Percentiles rank a stretch among this genome's conserved stretches.
Conservation (phyloP, 2,329 filamentous ascomycete genomes). For the Alternaria gansuensis region DNA sequence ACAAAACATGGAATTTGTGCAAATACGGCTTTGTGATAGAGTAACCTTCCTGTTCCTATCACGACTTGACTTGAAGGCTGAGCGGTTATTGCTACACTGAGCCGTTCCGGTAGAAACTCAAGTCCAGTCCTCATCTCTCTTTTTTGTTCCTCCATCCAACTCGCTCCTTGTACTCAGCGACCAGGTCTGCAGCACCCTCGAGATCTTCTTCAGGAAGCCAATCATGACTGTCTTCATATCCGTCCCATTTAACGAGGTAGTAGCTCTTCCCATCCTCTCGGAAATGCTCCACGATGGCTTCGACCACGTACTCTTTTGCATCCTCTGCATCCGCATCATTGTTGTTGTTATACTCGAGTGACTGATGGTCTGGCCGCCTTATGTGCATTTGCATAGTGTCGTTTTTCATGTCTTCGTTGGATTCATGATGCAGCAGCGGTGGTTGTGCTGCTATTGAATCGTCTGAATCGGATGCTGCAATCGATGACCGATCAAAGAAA, state of each 20-base stretch:
- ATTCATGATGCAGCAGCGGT: not conserved
- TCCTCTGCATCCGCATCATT: conserved; percentile 17
- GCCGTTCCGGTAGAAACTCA: not conserved
- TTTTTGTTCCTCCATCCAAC: conserved; percentile 21
- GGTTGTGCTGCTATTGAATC: conserved; percentile 14
- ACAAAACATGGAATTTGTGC: not conserved
- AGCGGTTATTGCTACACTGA: not conserved
- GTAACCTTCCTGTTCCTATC: not conserved
- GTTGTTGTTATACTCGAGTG: not conserved
- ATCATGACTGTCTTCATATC: conserved; percentile 43
- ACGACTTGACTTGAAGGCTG: not conserved
- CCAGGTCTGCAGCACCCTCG: conserved; percentile 38
- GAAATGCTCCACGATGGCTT: conserved; percentile 41
- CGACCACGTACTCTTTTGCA: conserved; percentile 43
- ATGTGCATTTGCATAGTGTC: conserved; percentile 1
- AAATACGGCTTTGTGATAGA: not conserved
- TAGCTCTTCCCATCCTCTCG: conserved; percentile 31
- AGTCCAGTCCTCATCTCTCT: not conserved
- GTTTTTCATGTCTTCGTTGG: not conserved
- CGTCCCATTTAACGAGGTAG: conserved; percentile 50
- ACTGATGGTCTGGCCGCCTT: not conserved
- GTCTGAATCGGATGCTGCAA: conserved; percentile 2
- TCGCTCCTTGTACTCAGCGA: conserved; percentile 37
- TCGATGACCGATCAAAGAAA: not conserved
- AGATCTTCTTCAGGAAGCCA: conserved; percentile 45